These are phyloP conservation scores for Apiotrichum gamsii DNA, from an alignment of 1,284 basidiomycete genomes.

Conservation along the genomic window DNA sequence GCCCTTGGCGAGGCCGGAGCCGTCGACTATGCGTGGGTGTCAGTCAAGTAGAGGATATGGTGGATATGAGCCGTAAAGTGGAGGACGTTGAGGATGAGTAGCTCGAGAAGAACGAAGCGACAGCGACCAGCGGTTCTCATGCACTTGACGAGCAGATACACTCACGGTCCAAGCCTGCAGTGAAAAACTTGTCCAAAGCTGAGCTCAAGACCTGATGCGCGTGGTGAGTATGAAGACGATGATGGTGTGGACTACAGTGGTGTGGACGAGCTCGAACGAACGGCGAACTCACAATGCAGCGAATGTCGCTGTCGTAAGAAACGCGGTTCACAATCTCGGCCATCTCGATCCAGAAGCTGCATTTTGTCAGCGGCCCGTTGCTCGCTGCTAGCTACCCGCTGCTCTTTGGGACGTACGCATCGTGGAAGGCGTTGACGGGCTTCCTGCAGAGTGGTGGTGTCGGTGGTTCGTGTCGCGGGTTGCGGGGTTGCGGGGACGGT, in stretches of 20 bases:
- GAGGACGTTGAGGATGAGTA: too few species aligned
- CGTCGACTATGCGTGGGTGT: slow-evolving; percentile 3
- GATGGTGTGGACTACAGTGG: too few species aligned
- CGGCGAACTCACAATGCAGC: too few species aligned
- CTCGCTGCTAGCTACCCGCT: too few species aligned
- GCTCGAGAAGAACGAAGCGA: too few species aligned
- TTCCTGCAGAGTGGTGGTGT: slow-evolving; percentile 46
- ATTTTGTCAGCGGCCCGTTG: slow-evolving; percentile 2
- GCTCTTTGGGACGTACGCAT: slow-evolving; percentile 54
- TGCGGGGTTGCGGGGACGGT: not conserved
- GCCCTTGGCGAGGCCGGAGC: slow-evolving; percentile 9
- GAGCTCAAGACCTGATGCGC: slow-evolving; percentile 75
- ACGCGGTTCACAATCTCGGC: slow-evolving; percentile 58
- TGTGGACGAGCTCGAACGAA: too few species aligned
- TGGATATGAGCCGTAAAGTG: too few species aligned
- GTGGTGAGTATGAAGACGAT: too few species aligned
- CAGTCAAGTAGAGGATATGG: not conserved
- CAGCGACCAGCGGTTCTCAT: too few species aligned
- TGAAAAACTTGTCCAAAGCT: slow-evolving; percentile 63
- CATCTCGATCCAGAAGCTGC: slow-evolving; percentile 68
- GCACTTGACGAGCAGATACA: slow-evolving; percentile 8
- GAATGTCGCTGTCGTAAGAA: slow-evolving; percentile 55
- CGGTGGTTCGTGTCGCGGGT: not conserved
- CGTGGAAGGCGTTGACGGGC: slow-evolving; percentile 70
- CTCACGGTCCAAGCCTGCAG: slow-evolving; percentile 73